Evolutionary conservation across 495 filamentous ascomycete genomes (phyloP).

Genomic region (Lophium mytilinum): DNA sequence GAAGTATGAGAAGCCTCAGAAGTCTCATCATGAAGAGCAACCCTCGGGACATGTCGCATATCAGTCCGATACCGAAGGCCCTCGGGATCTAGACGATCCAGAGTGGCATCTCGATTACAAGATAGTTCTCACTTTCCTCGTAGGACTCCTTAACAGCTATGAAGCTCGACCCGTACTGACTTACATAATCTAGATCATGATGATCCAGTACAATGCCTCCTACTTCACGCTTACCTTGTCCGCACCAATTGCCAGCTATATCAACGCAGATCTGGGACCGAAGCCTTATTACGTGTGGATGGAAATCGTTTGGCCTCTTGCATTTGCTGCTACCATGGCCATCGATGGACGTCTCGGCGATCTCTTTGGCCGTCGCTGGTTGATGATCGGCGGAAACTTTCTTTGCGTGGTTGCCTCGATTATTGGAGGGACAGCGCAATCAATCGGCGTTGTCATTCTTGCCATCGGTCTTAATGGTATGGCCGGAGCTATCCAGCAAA

Average conservation of each 20-base stretch:
- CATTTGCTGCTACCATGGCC: not conserved
- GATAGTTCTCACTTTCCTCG: not conserved
- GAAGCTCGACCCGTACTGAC: not conserved
- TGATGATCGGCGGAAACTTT: not conserved
- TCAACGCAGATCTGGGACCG: conserved; percentile 7
- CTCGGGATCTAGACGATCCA: not conserved
- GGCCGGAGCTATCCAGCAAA: not conserved
- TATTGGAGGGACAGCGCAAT: conserved; percentile 14
- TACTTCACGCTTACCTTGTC: not conserved
- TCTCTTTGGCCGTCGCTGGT: conserved; percentile 6
- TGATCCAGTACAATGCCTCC: not conserved
- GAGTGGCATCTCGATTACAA: not conserved
- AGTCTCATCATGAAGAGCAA: no score
- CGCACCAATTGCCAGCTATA: not conserved
- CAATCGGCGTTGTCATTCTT: conserved; percentile 2
- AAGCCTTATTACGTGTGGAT: conserved; percentile 3
- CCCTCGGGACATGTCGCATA: no score
- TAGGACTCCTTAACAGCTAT: not conserved
- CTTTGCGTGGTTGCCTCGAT: conserved; percentile 7
- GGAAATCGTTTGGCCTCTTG: not conserved
- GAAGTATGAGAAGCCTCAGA: no score
- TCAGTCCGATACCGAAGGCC: not conserved
- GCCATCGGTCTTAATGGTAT: not conserved
- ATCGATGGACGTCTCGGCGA: conserved; percentile 3
- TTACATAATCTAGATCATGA: not conserved